These are phyloP conservation scores for Pythium chondricola DNA, from an alignment of 352 stramenopile genomes.

Conservation along the genomic window DNA sequence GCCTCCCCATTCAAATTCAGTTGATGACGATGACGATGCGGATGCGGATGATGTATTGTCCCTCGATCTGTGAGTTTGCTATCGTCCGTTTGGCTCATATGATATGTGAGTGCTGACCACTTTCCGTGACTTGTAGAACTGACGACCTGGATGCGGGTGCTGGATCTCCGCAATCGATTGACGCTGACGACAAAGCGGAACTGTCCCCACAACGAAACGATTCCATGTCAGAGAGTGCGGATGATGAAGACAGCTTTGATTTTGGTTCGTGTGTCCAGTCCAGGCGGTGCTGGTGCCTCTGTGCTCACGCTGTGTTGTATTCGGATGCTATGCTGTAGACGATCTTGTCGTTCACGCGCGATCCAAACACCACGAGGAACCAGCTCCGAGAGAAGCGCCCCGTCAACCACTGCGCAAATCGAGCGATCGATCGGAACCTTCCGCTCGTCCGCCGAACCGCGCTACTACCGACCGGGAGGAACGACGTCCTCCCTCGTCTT, in stretches of 20 bases:
- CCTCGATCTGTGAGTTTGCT: background rate
- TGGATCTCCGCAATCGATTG: background rate
- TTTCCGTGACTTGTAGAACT: too few relatives aligned
- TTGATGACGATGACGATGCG: background rate
- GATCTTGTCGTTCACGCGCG: slow-evolving; percentile 10
- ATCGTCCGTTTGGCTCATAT: background rate
- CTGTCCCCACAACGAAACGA: background rate
- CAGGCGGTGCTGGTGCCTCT: background rate
- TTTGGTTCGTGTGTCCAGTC: slow-evolving; percentile 14
- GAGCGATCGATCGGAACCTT: background rate
- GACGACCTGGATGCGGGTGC: background rate
- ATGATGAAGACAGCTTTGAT: slow-evolving; percentile 23
- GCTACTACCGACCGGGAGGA: too few relatives aligned
- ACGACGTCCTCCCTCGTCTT: too few relatives aligned
- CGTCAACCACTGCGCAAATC: background rate
- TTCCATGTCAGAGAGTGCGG: background rate
- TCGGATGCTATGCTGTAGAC: too few relatives aligned
- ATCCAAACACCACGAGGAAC: background rate
- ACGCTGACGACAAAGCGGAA: too few relatives aligned
- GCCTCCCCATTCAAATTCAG: too few relatives aligned
- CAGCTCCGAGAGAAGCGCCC: background rate
- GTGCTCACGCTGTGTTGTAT: background rate
- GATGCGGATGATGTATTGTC: background rate
- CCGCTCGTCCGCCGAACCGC: too few relatives aligned
- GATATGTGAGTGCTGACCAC: too few relatives aligned